These are phyloP conservation scores for Cornus kousa DNA, from an alignment of 148 eudicot species.

Conservation along the genomic window DNA sequence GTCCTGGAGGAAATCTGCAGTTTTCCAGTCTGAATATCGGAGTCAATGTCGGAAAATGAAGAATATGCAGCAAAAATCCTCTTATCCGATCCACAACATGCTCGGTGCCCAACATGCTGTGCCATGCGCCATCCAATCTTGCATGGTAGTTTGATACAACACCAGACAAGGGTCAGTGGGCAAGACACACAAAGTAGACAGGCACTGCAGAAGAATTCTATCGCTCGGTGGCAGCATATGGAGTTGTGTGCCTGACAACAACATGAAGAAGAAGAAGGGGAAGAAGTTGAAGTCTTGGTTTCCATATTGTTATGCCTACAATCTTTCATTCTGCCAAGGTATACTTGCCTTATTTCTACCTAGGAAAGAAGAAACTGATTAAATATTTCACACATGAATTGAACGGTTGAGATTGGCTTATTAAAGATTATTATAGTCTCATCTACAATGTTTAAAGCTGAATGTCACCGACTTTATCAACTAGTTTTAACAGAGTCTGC, in stretches of 20 bases:
- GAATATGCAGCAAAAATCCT: slow-evolving; percentile 26
- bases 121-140: slow-evolving; percentile 24
- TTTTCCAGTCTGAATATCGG: slow-evolving; percentile 18
- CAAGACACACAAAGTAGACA: slow-evolving; percentile 40
- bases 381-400: not conserved
- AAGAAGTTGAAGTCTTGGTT: slow-evolving; percentile 15
- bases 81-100: slow-evolving; percentile 23
- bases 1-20: not conserved
- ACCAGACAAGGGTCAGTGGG: slow-evolving; percentile 30
- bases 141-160: slow-evolving; percentile 29
- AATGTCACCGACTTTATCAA: slow-evolving; percentile 13
- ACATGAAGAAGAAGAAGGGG: slow-evolving; percentile 9
- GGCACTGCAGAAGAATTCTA: slow-evolving; percentile 21
- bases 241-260: slow-evolving; percentile 6
- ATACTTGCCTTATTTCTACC: slow-evolving; percentile 9
- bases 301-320: slow-evolving; percentile 16
- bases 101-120: slow-evolving; percentile 1
- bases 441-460: not conserved
- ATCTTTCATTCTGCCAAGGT: slow-evolving; percentile 5
- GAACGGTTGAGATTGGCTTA: not conserved
- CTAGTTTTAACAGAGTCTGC: slow-evolving; percentile 1
- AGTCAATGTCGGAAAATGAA: slow-evolving; percentile 35
- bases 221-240: slow-evolving; percentile 7
- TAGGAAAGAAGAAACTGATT: not conserved
- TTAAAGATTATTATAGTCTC: not conserved